Evolutionary conservation across 306 rosid species (phyloP).

Genomic region (Citrullus mucosospermus): DNA sequence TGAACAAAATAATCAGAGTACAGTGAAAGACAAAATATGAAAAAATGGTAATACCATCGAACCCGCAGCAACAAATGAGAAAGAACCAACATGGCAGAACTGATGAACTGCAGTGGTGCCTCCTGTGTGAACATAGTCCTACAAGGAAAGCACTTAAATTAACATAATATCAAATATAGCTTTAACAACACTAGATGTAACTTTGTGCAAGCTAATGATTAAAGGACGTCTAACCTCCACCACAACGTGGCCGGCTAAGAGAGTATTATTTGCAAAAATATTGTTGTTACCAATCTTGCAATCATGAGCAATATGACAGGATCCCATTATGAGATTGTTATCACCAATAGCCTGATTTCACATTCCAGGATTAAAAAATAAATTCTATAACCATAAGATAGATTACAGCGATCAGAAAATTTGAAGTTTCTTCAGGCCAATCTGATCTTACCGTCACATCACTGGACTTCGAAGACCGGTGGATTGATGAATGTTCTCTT

Average conservation of each 20-base stretch:
- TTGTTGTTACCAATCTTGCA: slow-evolving; percentile 71
- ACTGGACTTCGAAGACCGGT: slow-evolving; percentile 73
- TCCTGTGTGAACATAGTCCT: slow-evolving; percentile 85
- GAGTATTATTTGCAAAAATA: slow-evolving; percentile 81
- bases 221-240: slow-evolving; percentile 54
- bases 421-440: not conserved
- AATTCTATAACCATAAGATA: not conserved
- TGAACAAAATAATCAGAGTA: not conserved
- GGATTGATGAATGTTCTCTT: slow-evolving; percentile 72
- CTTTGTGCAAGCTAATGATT: not conserved
- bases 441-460: slow-evolving; percentile 54
- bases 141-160: slow-evolving; percentile 21
- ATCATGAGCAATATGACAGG: slow-evolving; percentile 93
- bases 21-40: not conserved
- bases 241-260: slow-evolving; percentile 81
- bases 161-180: not conserved
- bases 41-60: slow-evolving; percentile 56
- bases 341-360: slow-evolving; percentile 68
- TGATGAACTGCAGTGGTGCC: slow-evolving; percentile 84
- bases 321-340: slow-evolving; percentile 88
- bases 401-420: not conserved
- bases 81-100: slow-evolving; percentile 77
- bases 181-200: not conserved
- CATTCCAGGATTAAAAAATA: not conserved
- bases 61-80: slow-evolving; percentile 84